Conservation (phyloP, 1,284 basidiomycete species). For the Fomitopsis betulina region DNA sequence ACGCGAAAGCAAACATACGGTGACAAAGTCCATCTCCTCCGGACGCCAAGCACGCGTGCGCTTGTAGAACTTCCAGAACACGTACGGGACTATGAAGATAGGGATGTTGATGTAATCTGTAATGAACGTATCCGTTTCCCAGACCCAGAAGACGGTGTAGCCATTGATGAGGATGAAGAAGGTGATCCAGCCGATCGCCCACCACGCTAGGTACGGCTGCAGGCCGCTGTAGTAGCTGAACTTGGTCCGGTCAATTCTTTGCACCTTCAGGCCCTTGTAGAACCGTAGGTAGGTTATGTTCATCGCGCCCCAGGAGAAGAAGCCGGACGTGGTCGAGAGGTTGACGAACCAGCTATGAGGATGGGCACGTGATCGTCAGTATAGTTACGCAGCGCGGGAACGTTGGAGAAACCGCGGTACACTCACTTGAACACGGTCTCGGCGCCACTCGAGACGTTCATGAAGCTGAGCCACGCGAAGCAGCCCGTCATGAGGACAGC, state of each 20-base stretch:
- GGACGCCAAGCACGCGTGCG: slow-evolving; percentile 46
- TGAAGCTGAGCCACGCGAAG: slow-evolving; percentile 49
- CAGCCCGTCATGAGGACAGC: slow-evolving; percentile 40
- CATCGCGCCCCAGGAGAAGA: slow-evolving; percentile 70
- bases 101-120: slow-evolving; percentile 46
- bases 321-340: slow-evolving; percentile 53
- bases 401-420: slow-evolving; percentile 3
- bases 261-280: slow-evolving; percentile 56
- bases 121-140: slow-evolving; percentile 55
- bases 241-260: slow-evolving; percentile 50
- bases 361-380: not conserved
- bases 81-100: slow-evolving; percentile 44
- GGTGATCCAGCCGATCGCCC: slow-evolving; percentile 35
- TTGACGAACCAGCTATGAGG: slow-evolving; percentile 47
- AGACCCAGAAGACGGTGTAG: slow-evolving; percentile 36
- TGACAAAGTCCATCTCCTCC: slow-evolving; percentile 57
- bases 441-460: slow-evolving; percentile 35
- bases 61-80: slow-evolving; percentile 51
- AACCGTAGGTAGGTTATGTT: slow-evolving; percentile 73
- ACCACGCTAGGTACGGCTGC: slow-evolving; percentile 35
- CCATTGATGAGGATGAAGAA: slow-evolving; percentile 40
- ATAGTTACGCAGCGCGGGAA: not conserved
- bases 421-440: slow-evolving; percentile 34
- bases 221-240: slow-evolving; percentile 50
- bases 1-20: slow-evolving; percentile 25